Evolutionary conservation across 2,329 filamentous ascomycete genomes (phyloP).

Genomic region (Trematosphaeria pertusa): DNA sequence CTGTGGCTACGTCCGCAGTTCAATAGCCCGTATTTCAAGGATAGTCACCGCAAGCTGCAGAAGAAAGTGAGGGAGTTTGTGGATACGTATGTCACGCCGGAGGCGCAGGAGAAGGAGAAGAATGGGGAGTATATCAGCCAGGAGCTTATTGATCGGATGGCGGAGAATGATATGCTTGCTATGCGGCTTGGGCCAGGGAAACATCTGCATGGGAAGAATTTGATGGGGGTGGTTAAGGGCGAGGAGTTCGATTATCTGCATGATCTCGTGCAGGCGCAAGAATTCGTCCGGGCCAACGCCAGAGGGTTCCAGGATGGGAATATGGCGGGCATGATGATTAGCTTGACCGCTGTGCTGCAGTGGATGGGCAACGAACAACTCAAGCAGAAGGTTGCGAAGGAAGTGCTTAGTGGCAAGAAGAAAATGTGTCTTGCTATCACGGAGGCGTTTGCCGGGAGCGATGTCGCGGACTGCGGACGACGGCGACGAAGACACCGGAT

Average conservation of each 20-base stretch:
- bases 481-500: slow-evolving; percentile 59
- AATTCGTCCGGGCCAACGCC: slow-evolving; percentile 73
- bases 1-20: slow-evolving; percentile 81
- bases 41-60: slow-evolving; percentile 73
- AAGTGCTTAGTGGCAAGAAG: slow-evolving; percentile 81
- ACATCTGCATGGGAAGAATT: slow-evolving; percentile 74
- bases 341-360: slow-evolving; percentile 78
- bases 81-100: slow-evolving; percentile 73
- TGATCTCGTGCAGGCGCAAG: slow-evolving; percentile 78
- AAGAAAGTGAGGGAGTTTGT: slow-evolving; percentile 75
- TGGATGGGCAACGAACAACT: slow-evolving; percentile 73
- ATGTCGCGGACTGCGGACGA: slow-evolving; percentile 82
- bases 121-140: slow-evolving; percentile 73
- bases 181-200: slow-evolving; percentile 86
- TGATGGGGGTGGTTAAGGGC: slow-evolving; percentile 74
- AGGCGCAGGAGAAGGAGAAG: slow-evolving; percentile 77
- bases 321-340: slow-evolving; percentile 86
- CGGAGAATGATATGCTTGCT: slow-evolving; percentile 74
- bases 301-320: slow-evolving; percentile 87
- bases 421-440: slow-evolving; percentile 89
- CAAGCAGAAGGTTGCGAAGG: slow-evolving; percentile 71
- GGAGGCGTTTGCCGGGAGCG: slow-evolving; percentile 84
- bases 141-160: slow-evolving; percentile 79
- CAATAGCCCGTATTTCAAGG: slow-evolving; percentile 81
- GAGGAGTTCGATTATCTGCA: slow-evolving; percentile 90